Conservation (phyloP, 768 basidiomycete species). For the Lentinus brumalis region DNA sequence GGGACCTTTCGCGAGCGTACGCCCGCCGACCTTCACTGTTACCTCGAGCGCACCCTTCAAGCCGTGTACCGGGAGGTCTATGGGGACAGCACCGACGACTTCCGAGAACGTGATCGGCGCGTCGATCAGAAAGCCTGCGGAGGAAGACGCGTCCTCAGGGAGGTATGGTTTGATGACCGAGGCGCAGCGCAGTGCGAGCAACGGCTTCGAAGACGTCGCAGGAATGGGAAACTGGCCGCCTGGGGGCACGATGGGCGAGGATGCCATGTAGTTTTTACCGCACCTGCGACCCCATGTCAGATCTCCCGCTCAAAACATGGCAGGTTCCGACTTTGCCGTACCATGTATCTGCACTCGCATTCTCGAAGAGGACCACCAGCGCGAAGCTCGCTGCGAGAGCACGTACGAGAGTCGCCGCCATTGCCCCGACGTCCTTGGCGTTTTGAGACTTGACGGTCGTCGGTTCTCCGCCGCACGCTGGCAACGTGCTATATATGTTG, state of each 20-base stretch:
- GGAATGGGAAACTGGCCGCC: slow-evolving; percentile 48
- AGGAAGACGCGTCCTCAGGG: slow-evolving; percentile 37
- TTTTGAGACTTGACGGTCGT: too few species aligned
- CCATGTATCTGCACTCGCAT: too few species aligned
- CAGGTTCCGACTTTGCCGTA: too few species aligned
- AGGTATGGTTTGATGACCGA: slow-evolving; percentile 52
- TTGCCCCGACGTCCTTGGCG: too few species aligned
- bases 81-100: slow-evolving; percentile 37
- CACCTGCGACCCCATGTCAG: slow-evolving; percentile 39
- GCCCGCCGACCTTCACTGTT: slow-evolving; percentile 33
- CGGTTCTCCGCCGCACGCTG: too few species aligned
- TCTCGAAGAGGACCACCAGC: too few species aligned
- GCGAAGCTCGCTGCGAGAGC: too few species aligned
- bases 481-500: too few species aligned
- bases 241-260: slow-evolving; percentile 43
- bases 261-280: slow-evolving; percentile 49
- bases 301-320: too few species aligned
- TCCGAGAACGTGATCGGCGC: slow-evolving; percentile 38
- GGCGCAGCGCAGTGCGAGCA: slow-evolving; percentile 49
- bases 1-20: slow-evolving; percentile 24
- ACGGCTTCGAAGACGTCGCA: slow-evolving; percentile 34
- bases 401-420: too few species aligned
- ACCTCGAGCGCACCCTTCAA: slow-evolving; percentile 25
- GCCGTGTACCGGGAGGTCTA: slow-evolving; percentile 26
- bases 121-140: slow-evolving; percentile 40